These are phyloP conservation scores for Vigna radiata DNA, from an alignment of 306 rosid species.

Conservation along the genomic window DNA sequence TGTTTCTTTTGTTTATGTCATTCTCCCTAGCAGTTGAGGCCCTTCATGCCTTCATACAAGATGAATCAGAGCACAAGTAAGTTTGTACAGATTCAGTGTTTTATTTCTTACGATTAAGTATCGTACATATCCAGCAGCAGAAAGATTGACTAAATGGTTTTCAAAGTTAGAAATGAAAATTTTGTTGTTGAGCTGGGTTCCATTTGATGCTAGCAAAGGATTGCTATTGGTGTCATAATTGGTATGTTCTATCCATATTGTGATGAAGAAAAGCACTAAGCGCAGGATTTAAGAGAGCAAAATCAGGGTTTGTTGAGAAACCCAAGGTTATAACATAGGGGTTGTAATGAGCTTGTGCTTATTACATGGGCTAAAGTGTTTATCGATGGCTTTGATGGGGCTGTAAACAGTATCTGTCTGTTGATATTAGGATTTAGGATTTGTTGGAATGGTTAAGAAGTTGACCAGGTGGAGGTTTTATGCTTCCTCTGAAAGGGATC, in stretches of 20 bases:
- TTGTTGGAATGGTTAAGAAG: neutral
- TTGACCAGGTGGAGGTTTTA: neutral
- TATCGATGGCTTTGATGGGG: neutral
- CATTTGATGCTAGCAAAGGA: slow-evolving; percentile 3
- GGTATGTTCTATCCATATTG: slow-evolving; percentile 2
- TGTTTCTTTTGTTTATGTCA: slow-evolving; percentile 96
- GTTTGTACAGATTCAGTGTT: slow-evolving; percentile 44
- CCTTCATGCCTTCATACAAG: slow-evolving; percentile 96
- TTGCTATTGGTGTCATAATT: neutral
- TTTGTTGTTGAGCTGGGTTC: slow-evolving; percentile 18
- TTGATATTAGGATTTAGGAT: neutral
- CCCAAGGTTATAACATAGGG: neutral
- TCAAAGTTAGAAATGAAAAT: slow-evolving; percentile 17
- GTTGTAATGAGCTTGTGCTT: neutral
- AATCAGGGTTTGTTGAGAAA: slow-evolving; percentile 8
- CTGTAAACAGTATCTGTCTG: neutral
- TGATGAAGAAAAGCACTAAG: neutral
- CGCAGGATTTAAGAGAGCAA: neutral
- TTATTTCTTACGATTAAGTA: slow-evolving; percentile 22
- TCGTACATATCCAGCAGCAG: slow-evolving; percentile 19
- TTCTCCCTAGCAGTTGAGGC: slow-evolving; percentile 99
- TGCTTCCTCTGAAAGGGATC: neutral
- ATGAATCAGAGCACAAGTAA: slow-evolving; percentile 99
- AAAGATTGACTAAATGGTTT: neutral
- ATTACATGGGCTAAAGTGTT: neutral